phyloP scores from a whole-genome alignment of 2,329 filamentous ascomycete species.

The Fusarium musae region DNA sequence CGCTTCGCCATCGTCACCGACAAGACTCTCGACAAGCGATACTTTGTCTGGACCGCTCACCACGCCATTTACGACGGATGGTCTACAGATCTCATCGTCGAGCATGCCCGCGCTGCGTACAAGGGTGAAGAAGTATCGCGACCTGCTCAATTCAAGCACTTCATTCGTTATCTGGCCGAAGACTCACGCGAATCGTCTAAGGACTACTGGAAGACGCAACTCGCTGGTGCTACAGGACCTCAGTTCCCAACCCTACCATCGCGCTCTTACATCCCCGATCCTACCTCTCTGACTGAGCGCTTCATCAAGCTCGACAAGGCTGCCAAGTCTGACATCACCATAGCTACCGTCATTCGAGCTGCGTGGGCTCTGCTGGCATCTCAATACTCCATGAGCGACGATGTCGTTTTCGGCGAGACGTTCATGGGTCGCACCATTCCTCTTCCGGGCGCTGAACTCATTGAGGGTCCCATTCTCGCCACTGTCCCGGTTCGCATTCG shows the following conservation, averaged over 20 bases:
- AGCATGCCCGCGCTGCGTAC: slow-evolving; percentile 38
- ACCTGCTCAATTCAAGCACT: slow-evolving; percentile 44
- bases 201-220: slow-evolving; percentile 41
- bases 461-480: slow-evolving; percentile 46
- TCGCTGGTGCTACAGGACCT: slow-evolving; percentile 38
- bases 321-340: slow-evolving; percentile 35
- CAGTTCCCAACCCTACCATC: slow-evolving; percentile 42
- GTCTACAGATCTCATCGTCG: slow-evolving; percentile 42
- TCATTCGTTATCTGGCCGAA: slow-evolving; percentile 36
- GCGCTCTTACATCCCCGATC: slow-evolving; percentile 40
- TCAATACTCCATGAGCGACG: slow-evolving; percentile 43
- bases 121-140: slow-evolving; percentile 30
- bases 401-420: slow-evolving; percentile 46
- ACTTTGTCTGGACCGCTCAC: slow-evolving; percentile 47
- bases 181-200: slow-evolving; percentile 33
- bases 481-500: slow-evolving; percentile 42
- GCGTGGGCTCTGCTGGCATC: slow-evolving; percentile 46
- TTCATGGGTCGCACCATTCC: slow-evolving; percentile 46
- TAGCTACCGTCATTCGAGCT: slow-evolving; percentile 41
- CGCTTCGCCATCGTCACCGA: slow-evolving; percentile 54
- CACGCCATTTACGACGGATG: slow-evolving; percentile 50
- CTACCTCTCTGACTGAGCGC: slow-evolving; percentile 31
- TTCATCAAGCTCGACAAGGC: slow-evolving; percentile 36
- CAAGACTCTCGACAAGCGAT: slow-evolving; percentile 44
- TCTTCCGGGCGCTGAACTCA: slow-evolving; percentile 44